Conservation (phyloP, 2,329 filamentous ascomycete species). For the Colletotrichum sidae region DNA sequence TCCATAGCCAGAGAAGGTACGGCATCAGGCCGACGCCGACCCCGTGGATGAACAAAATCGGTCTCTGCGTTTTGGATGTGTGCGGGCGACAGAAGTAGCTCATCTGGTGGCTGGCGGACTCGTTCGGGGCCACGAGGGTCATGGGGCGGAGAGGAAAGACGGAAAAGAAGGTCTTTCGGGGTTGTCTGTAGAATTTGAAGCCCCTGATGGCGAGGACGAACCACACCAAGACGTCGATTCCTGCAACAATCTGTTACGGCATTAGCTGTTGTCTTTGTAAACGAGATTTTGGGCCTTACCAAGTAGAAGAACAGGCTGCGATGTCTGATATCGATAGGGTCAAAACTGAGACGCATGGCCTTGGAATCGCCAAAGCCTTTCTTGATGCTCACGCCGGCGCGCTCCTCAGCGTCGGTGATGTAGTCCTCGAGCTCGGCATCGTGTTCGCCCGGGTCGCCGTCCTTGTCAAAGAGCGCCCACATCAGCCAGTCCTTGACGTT, state of each 20-base stretch:
- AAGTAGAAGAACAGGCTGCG: constrained; percentile 74
- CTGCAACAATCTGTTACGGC: constrained; percentile 26
- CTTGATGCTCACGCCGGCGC: constrained; percentile 62
- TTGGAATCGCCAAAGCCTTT: constrained; percentile 67
- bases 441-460: constrained; percentile 51
- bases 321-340: constrained; percentile 70
- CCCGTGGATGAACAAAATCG: constrained; percentile 77
- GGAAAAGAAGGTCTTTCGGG: constrained; percentile 49
- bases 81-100: constrained; percentile 77
- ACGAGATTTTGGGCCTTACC: constrained; percentile 44
- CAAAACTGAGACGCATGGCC: constrained; percentile 73
- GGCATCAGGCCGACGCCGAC: constrained; percentile 76
- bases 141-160: constrained; percentile 71
- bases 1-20: constrained; percentile 70
- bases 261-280: constrained; percentile 50
- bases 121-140: constrained; percentile 55
- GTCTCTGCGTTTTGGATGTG: constrained; percentile 65
- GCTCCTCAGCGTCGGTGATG: constrained; percentile 64
- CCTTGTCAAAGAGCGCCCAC: constrained; percentile 74
- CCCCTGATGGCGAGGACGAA: constrained; percentile 57
- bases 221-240: constrained; percentile 63
- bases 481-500: constrained; percentile 75
- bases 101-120: constrained; percentile 61
- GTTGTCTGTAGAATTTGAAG: constrained; percentile 62
- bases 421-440: constrained; percentile 58